These are phyloP conservation scores for Yamadazyma sp. DNA, from an alignment of 1,139 yeast genomes.

Conservation along the genomic window DNA sequence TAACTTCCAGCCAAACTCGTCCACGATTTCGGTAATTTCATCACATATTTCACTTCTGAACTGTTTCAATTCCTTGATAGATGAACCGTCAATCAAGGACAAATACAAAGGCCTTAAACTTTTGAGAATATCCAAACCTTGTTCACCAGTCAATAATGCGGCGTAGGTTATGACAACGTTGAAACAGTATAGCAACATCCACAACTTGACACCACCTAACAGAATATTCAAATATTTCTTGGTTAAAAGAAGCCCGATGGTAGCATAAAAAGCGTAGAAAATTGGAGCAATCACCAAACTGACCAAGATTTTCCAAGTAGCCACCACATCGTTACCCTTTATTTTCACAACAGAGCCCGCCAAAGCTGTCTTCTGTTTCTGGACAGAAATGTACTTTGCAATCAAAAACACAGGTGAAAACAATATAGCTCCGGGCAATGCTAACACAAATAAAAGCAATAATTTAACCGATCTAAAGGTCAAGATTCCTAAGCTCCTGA, in stretches of 20 bases:
- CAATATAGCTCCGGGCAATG: conserved; percentile 81
- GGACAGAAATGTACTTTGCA: conserved; percentile 68
- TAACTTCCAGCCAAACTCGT: conserved; percentile 44
- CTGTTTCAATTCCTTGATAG: conserved; percentile 50
- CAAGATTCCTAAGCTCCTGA: conserved; percentile 47
- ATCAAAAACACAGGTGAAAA: conserved; percentile 85
- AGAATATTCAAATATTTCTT: conserved; percentile 19
- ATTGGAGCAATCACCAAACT: conserved; percentile 88
- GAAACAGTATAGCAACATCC: conserved; percentile 49
- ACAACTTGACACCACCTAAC: conserved; percentile 30
- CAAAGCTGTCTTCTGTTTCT: conserved; percentile 76
- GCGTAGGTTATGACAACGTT: conserved; percentile 80
- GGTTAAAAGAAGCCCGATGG: conserved; percentile 57
- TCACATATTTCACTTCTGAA: conserved; percentile 39
- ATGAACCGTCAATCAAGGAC: conserved; percentile 64
- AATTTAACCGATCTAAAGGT: conserved; percentile 56
- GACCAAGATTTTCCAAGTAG: conserved; percentile 93
- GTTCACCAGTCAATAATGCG: conserved; percentile 87
- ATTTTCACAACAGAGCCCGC: conserved; percentile 90
- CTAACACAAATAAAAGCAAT: conserved; percentile 52
- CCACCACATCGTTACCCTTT: conserved; percentile 87
- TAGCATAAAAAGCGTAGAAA: conserved; percentile 76
- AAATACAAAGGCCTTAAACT: conserved; percentile 80
- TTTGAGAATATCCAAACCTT: conserved; percentile 85
- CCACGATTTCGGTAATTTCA: conserved; percentile 45